Evolutionary conservation across 257 asterid species (phyloP).

Genomic region (Primulina tabacum): DNA sequence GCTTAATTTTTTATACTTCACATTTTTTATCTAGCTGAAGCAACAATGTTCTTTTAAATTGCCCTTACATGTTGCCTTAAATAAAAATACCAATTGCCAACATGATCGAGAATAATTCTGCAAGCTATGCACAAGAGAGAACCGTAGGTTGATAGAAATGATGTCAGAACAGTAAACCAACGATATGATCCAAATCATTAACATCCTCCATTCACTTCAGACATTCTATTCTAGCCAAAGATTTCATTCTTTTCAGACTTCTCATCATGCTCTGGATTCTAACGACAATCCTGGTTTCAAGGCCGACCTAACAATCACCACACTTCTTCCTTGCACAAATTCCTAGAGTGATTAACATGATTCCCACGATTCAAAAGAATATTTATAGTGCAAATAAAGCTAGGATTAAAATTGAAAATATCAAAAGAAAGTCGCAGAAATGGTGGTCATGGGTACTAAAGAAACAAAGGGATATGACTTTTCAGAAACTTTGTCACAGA

Average conservation of each 20-base stretch:
- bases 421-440: conserved; percentile 1
- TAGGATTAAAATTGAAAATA: background rate
- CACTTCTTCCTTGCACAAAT: background rate
- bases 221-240: conserved; percentile 1
- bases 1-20: background rate
- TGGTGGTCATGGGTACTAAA: background rate
- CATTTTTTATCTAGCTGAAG: background rate
- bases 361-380: background rate
- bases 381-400: conserved; percentile 5
- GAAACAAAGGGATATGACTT: conserved; percentile 7
- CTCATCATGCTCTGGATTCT: background rate
- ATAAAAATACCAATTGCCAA: background rate
- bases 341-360: background rate
- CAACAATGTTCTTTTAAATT: conserved; percentile 5
- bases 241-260: conserved; percentile 6
- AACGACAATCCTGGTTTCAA: background rate
- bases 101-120: background rate
- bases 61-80: background rate
- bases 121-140: conserved; percentile 11
- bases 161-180: background rate
- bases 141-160: background rate
- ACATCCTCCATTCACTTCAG: too few species aligned
- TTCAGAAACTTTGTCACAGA: background rate
- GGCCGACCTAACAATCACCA: background rate
- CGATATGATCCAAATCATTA: too few species aligned